phyloP scores from a whole-genome alignment of 352 stramenopile genomes.

The Pythium folliculosum region DNA sequence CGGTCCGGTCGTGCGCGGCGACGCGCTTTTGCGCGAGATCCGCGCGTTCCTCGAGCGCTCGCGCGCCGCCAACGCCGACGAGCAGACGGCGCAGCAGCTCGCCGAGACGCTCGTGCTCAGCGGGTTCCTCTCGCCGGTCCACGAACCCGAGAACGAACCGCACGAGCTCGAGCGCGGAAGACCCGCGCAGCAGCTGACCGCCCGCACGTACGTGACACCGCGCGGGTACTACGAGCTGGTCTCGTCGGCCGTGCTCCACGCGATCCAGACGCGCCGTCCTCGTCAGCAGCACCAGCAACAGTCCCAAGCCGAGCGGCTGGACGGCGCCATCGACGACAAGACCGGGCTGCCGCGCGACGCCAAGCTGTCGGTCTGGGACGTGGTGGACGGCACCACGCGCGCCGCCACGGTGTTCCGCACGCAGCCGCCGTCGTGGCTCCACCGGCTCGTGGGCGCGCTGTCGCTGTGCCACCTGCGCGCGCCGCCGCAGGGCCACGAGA shows the following conservation, averaged over 20 bases:
- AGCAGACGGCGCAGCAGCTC: slow-evolving; percentile 31
- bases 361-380: slow-evolving; percentile 38
- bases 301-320: slow-evolving; percentile 2
- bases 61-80: slow-evolving; percentile 31
- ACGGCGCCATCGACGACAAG: background rate
- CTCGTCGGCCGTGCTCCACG: slow-evolving; percentile 18
- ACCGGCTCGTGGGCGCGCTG: background rate
- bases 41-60: slow-evolving; percentile 26
- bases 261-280: background rate
- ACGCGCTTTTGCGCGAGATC: slow-evolving; percentile 38
- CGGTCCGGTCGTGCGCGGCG: slow-evolving; percentile 41
- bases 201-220: slow-evolving; percentile 33
- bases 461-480: slow-evolving; percentile 4
- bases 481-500: background rate
- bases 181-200: background rate
- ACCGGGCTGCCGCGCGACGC: background rate
- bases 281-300: background rate
- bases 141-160: slow-evolving; percentile 21
- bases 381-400: slow-evolving; percentile 37
- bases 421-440: slow-evolving; percentile 12
- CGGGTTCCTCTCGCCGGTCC: slow-evolving; percentile 36
- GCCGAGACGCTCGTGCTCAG: slow-evolving; percentile 35
- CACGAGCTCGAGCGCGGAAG: background rate
- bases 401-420: slow-evolving; percentile 33
- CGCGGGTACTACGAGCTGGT: slow-evolving; percentile 56